Percentiles rank a stretch among this genome's conserved stretches.
phyloP scores from a whole-genome alignment of 2,329 filamentous ascomycete species.

The Verticillium alfalfae region DNA sequence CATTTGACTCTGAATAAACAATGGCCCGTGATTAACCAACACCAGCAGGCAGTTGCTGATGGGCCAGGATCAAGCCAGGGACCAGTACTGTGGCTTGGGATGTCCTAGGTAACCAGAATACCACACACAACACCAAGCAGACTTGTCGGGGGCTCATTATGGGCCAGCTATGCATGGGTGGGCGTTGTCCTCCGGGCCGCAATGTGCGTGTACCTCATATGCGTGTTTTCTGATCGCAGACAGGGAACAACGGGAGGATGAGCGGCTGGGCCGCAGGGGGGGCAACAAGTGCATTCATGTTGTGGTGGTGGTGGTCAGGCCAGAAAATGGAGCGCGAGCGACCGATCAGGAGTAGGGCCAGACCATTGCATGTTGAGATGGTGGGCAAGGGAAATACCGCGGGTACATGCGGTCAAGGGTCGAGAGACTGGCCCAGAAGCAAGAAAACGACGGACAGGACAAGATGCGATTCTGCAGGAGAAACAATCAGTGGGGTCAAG shows the following conservation, averaged over 20 bases:
- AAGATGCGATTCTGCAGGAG: not conserved
- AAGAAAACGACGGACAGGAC: not conserved
- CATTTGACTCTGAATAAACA: not conserved
- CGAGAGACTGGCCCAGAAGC: not conserved
- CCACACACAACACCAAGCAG: not conserved
- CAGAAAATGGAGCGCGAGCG: not conserved
- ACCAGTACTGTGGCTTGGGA: not conserved
- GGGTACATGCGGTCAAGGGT: not conserved
- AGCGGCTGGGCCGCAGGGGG: not conserved
- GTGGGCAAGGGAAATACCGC: constrained; percentile 1
- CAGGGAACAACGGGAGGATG: not conserved
- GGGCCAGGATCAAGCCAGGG: not conserved
- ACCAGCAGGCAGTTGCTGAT: not conserved
- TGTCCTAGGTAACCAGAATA: not conserved
- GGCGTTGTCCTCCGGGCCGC: not conserved
- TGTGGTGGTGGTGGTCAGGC: not conserved
- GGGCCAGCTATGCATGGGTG: not conserved
- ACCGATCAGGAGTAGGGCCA: not conserved
- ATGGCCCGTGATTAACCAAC: not conserved
- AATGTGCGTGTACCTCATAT: not conserved
- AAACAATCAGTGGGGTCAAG: not conserved
- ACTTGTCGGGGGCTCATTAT: not conserved
- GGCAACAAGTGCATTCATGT: not conserved
- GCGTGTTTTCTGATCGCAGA: not conserved
- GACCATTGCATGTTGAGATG: not conserved